A percentile compares a stretch with the other conserved stretches of the same genome.
Evolutionary conservation across 331 rosid genomes (phyloP).

Genomic region (Saraca asoca): DNA sequence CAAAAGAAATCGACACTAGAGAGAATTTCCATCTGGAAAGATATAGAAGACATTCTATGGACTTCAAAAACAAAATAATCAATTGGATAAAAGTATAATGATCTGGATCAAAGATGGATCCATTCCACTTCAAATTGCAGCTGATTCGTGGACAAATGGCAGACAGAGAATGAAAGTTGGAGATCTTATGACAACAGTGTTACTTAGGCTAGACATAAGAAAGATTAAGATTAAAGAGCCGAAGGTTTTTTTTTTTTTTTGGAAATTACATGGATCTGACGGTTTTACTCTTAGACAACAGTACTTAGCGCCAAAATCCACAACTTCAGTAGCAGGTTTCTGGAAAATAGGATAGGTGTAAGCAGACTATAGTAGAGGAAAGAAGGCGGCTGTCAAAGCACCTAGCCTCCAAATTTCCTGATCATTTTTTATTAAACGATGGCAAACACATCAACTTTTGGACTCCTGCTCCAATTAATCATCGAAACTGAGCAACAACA

Average conservation of each 20-base stretch:
- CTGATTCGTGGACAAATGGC: conserved; percentile 3
- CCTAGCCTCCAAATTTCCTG: not conserved
- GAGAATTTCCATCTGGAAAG: not conserved
- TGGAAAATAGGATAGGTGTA: not conserved
- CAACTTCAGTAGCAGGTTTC: not conserved
- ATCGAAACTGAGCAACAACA: not conserved
- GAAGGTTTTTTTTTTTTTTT: too few relatives aligned
- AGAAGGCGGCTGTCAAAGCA: not conserved
- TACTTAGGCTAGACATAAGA: not conserved
- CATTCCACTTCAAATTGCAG: conserved; percentile 9
- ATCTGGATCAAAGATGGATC: not conserved
- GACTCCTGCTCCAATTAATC: not conserved
- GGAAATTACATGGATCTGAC: not conserved
- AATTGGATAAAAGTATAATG: not conserved
- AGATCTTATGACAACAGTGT: not conserved
- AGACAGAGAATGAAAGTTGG: not conserved
- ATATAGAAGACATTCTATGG: conserved; percentile 8
- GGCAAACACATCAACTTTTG: not conserved
- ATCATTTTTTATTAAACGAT: not conserved
- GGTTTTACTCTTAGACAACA: too few relatives aligned
- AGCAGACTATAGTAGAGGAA: too few relatives aligned
- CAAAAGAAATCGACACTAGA: conserved; percentile 17
- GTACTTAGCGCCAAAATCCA: not conserved
- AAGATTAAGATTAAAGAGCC: not conserved
- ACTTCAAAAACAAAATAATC: conserved; percentile 3